A percentile compares a stretch with the other conserved stretches of the same genome.
Conservation (phyloP, 495 filamentous ascomycete genomes). For the Talaromyces liani region DNA sequence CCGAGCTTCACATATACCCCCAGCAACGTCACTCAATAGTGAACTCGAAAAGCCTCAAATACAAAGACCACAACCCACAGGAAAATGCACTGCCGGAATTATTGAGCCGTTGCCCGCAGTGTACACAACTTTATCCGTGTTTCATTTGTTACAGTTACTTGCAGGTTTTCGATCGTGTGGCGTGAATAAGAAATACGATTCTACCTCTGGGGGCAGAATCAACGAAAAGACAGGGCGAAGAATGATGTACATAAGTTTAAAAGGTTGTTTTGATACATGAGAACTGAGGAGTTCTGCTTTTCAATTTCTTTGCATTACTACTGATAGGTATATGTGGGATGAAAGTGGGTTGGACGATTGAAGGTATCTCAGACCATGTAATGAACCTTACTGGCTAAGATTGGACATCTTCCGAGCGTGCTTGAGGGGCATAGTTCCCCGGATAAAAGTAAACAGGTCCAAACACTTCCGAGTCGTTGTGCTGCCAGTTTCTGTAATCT, state of each 20-base stretch:
- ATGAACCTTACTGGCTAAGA: no score
- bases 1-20: slow-evolving; percentile 41
- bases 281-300: not conserved
- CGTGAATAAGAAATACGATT: not conserved
- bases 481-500: not conserved
- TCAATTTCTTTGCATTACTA: not conserved
- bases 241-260: not conserved
- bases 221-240: not conserved
- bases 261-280: not conserved
- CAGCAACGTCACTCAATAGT: slow-evolving; percentile 30
- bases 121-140: not conserved
- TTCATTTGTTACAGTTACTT: not conserved
- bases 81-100: not conserved
- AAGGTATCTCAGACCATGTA: no score
- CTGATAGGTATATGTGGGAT: not conserved
- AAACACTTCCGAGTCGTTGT: not conserved
- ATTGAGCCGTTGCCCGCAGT: not conserved
- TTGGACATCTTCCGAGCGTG: not conserved
- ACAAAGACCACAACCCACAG: not conserved
- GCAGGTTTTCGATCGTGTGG: not conserved
- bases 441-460: not conserved
- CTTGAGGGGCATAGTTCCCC: not conserved
- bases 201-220: not conserved
- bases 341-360: no score
- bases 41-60: not conserved